phyloP scores from a whole-genome alignment of 768 basidiomycete genomes.

The Coprinopsis sp. region DNA sequence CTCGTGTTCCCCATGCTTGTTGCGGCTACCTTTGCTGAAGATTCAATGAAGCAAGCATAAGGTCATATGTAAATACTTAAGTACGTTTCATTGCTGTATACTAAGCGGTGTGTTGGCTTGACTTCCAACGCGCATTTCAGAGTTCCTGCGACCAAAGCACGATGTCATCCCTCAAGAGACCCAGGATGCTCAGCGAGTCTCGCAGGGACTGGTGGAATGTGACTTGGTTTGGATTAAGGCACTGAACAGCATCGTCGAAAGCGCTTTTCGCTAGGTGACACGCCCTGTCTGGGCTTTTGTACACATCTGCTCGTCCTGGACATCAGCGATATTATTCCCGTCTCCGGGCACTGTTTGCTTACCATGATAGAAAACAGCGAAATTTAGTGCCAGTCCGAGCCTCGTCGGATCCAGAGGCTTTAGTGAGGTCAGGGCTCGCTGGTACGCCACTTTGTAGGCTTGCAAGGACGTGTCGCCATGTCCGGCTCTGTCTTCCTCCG shows the following conservation, averaged over 20 bases:
- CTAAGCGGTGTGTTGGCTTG: background rate
- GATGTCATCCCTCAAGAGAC: slow-evolving; percentile 79
- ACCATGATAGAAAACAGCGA: slow-evolving; percentile 89
- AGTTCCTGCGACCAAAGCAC: slow-evolving; percentile 84
- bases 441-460: slow-evolving; percentile 82
- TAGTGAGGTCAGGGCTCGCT: slow-evolving; percentile 72
- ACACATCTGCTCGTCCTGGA: slow-evolving; percentile 51
- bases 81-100: background rate
- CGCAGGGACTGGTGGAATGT: slow-evolving; percentile 37
- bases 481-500: slow-evolving; percentile 59
- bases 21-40: slow-evolving; percentile 85
- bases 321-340: background rate
- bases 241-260: slow-evolving; percentile 83
- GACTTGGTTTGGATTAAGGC: slow-evolving; percentile 43
- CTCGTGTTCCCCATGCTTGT: slow-evolving; percentile 94
- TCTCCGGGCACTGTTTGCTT: background rate
- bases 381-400: slow-evolving; percentile 84
- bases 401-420: slow-evolving; percentile 81
- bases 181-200: slow-evolving; percentile 81
- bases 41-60: slow-evolving; percentile 2
- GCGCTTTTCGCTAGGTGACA: slow-evolving; percentile 89
- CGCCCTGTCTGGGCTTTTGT: slow-evolving; percentile 79
- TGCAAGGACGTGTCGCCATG: slow-evolving; percentile 75
- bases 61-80: background rate
- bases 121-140: slow-evolving; percentile 26